phyloP scores from a whole-genome alignment of 345 rosid species.

The Erodium maritimum region DNA sequence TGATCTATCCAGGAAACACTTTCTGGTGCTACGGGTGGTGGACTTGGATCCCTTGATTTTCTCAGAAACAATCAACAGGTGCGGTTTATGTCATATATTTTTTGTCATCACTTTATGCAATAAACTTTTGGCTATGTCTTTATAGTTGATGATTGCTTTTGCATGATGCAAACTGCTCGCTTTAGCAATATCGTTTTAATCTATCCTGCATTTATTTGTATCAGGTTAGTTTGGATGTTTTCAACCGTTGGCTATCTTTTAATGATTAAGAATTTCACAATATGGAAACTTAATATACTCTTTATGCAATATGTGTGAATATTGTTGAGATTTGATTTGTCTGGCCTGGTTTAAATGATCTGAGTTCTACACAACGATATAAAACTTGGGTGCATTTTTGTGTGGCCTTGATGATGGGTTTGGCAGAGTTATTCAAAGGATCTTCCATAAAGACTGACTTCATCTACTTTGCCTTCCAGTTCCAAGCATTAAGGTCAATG shows the following conservation, averaged over 20 bases:
- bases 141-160: background rate
- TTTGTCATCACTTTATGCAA: background rate
- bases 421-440: background rate
- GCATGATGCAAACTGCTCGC: background rate
- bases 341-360: background rate
- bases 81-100: slow-evolving; percentile 1
- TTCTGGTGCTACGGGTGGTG: slow-evolving; percentile 49
- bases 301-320: no score
- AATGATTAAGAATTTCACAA: background rate
- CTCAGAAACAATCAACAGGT: slow-evolving; percentile 94
- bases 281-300: background rate
- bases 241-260: background rate
- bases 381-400: background rate
- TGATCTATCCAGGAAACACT: slow-evolving; percentile 42
- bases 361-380: background rate
- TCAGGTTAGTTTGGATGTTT: background rate
- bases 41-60: slow-evolving; percentile 79
- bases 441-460: background rate
- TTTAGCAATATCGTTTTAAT: background rate
- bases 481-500: slow-evolving; percentile 85
- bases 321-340: background rate
- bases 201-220: background rate
- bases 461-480: slow-evolving; percentile 27
- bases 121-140: background rate
- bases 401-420: background rate